Percentiles rank a stretch among this genome's conserved stretches.
These are phyloP conservation scores for Pichia californica DNA, from an alignment of 805 yeast genomes.

Conservation along the genomic window DNA sequence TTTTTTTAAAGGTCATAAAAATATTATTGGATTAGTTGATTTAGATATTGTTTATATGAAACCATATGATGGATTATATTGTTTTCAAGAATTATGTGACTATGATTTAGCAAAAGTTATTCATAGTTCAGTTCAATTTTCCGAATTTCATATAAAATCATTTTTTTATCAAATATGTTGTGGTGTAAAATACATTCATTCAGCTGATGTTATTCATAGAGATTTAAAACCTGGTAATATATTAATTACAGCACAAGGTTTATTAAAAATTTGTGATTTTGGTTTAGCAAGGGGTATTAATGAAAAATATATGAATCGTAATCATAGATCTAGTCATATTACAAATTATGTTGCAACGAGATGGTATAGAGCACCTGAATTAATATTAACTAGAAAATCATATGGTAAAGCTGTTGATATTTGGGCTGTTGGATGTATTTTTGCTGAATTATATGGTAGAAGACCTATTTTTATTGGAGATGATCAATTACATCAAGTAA, in stretches of 20 bases:
- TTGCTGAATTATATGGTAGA: conserved; percentile 79
- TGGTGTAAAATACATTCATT: conserved; percentile 83
- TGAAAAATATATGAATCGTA: conserved; percentile 24
- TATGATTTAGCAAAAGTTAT: conserved; percentile 79
- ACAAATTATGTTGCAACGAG: conserved; percentile 90
- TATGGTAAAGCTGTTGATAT: conserved; percentile 74
- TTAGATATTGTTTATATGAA: conserved; percentile 58
- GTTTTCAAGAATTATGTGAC: conserved; percentile 81
- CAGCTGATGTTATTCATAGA: conserved; percentile 88
- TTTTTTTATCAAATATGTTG: conserved; percentile 77
- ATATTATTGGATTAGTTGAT: conserved; percentile 69
- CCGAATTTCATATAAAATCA: conserved; percentile 76
- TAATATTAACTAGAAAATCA: conserved; percentile 51
- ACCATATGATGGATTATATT: conserved; percentile 82
- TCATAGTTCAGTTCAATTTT: conserved; percentile 65
- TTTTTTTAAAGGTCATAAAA: conserved; percentile 79
- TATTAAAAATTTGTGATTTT: conserved; percentile 83
- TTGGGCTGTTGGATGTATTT: conserved; percentile 92
- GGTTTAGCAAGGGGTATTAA: conserved; percentile 81
- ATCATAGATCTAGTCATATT: conserved; percentile 39
- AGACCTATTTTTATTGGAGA: conserved; percentile 75
- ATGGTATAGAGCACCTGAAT: conserved; percentile 94
- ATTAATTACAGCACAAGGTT: conserved; percentile 66
- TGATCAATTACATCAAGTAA: conserved; percentile 63
- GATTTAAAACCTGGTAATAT: conserved; percentile 92